Base-by-base conservation (phyloP, 2,329 filamentous ascomycete genomes). In the Botrytis galanthina region DNA sequence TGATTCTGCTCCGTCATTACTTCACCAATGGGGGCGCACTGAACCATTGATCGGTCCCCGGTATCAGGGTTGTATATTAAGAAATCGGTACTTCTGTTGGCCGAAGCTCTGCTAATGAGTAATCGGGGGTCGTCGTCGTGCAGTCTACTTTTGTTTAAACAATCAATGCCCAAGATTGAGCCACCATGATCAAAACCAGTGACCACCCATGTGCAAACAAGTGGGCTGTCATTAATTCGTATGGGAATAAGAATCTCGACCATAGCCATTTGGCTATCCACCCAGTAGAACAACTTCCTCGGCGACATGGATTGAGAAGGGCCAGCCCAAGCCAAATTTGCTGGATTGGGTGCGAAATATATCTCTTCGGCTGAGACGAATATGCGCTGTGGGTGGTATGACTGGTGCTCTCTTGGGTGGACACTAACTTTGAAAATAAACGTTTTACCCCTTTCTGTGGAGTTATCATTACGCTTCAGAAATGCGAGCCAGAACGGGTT, bases 221-320 rank as follows among this genome's bases (percentile, higher is more conserved):
- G 5, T 4, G 14, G 26, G 26, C 3, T 1, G 2, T 29, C 1
- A 8, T 0, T 0, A 51, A 0, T 0, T 51, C 10, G 48, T n/a
- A 2, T 1, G 51, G 51, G 26, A 54, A 29, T 29, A 54, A 3
- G 2, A 16, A 54, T 29, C 5, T 54, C 51, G 26, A 54, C 26
- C 16, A 54, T 29, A n/a, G n/a, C 29, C 14, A 54, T 54, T 29
- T 29, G 12, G 51, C 51, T 54, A 3, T 54, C n/a, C 16, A 5
- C 51, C 51, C n/a, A 54, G 51, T 26, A 54, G 51, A 54, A 8
- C 26, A 54, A 29, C 8, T 6, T 54, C 12, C 8, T 29, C 6
- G 10, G 7, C 18, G 7, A 4, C 18, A 0, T 0, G 16, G 42
- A 20, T 20, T 8, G 7, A 44, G 42, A 44, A 3, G 18, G 18